phyloP scores from a whole-genome alignment of 2,329 filamentous ascomycete genomes.

The Neoarthrinium moseri region DNA sequence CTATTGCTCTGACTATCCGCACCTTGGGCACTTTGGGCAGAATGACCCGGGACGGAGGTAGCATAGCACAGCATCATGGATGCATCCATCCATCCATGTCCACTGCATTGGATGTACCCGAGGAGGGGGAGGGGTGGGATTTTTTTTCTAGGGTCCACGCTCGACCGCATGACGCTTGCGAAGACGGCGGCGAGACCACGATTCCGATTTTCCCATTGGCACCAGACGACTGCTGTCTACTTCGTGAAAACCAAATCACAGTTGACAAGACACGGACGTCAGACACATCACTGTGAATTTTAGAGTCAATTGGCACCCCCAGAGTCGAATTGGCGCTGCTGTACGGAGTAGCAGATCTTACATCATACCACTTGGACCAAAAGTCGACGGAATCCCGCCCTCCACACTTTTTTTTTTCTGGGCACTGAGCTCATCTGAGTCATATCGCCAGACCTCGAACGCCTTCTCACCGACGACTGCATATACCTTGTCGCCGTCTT shows the following conservation, averaged over 20 bases:
- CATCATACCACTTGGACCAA: conserved; percentile 1
- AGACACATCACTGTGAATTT: too few species aligned
- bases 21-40: too few species aligned
- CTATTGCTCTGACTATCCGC: too few species aligned
- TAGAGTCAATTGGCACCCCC: neutral
- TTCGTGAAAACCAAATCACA: too few species aligned
- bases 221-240: too few species aligned
- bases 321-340: too few species aligned
- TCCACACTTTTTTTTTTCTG: conserved; percentile 6
- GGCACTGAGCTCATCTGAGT: conserved; percentile 5
- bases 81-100: too few species aligned
- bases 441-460: neutral
- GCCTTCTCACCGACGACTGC: neutral
- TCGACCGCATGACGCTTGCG: neutral
- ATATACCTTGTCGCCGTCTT: neutral
- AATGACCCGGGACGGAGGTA: too few species aligned
- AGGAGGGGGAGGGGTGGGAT: neutral
- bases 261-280: too few species aligned
- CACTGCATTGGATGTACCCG: too few species aligned
- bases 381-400: neutral
- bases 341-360: neutral
- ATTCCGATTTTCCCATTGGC: too few species aligned
- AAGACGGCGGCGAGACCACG: neutral
- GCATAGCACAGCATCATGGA: neutral
- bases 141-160: neutral